Evolutionary conservation across 2,329 filamentous ascomycete genomes (phyloP).

Genomic region (Metarhizium robertsii): DNA sequence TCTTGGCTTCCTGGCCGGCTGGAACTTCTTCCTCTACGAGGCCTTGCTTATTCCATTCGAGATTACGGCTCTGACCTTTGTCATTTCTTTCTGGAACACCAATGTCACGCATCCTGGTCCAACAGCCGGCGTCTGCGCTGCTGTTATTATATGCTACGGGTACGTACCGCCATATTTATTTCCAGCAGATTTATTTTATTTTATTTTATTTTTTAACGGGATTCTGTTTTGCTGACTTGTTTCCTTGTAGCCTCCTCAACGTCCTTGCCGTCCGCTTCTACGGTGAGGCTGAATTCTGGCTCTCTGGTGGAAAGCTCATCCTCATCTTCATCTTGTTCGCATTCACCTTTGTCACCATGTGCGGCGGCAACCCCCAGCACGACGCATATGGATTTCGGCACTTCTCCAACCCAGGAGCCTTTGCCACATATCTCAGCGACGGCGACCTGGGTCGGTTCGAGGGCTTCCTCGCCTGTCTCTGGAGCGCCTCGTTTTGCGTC

Average conservation of each 20-base stretch:
- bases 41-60: conserved; percentile 31
- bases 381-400: conserved; percentile 64
- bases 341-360: conserved; percentile 72
- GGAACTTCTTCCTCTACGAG: conserved; percentile 33
- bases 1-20: conserved; percentile 41
- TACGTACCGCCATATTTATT: conserved; percentile 23
- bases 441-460: conserved; percentile 57
- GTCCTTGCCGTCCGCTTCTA: conserved; percentile 55
- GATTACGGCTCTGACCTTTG: conserved; percentile 28
- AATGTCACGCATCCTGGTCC: conserved; percentile 51
- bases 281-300: conserved; percentile 63
- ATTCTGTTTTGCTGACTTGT: neutral
- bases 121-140: conserved; percentile 34
- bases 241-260: neutral
- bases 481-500: conserved; percentile 52
- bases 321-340: conserved; percentile 56
- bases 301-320: conserved; percentile 51
- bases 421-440: conserved; percentile 39
- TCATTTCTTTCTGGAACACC: conserved; percentile 27
- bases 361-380: conserved; percentile 62
- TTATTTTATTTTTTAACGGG: too few species aligned
- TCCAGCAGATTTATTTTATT: too few species aligned
- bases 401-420: conserved; percentile 37
- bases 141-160: conserved; percentile 43
- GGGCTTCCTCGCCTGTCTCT: conserved; percentile 58